A percentile compares a stretch with the other conserved stretches of the same genome.
Evolutionary conservation across 345 rosid genomes (phyloP).

Genomic region (Populus simonii): DNA sequence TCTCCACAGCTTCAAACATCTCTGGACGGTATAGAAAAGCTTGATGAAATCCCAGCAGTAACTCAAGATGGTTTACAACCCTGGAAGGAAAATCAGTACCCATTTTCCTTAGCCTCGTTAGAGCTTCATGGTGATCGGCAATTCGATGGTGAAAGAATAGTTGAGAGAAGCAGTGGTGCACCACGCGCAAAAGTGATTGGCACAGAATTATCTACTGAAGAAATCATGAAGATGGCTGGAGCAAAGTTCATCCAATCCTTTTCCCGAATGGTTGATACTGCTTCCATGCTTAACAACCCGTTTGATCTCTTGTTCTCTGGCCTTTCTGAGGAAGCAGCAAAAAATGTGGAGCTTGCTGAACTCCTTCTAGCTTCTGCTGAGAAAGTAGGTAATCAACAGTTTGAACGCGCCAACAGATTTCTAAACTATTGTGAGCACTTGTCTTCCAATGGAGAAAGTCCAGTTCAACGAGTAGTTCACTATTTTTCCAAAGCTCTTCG

Average conservation of each 20-base stretch:
- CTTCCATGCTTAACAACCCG: conserved; percentile 10
- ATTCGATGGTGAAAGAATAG: conserved; percentile 17
- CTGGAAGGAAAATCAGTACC: conserved; percentile 16
- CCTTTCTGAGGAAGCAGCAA: conserved; percentile 22
- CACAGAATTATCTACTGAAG: conserved; percentile 15
- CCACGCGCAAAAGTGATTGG: not conserved
- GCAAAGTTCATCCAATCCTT: conserved; percentile 25
- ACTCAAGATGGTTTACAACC: conserved; percentile 6
- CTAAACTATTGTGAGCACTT: conserved; percentile 20
- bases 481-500: conserved; percentile 18
- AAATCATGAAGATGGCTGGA: conserved; percentile 31
- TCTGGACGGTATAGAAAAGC: conserved; percentile 23
- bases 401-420: conserved; percentile 17
- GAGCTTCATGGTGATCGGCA: conserved; percentile 36
- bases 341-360: conserved; percentile 29
- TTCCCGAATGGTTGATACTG: not conserved
- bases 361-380: conserved; percentile 33
- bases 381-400: conserved; percentile 25
- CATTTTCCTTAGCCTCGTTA: conserved; percentile 34
- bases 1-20: conserved; percentile 32
- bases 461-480: conserved; percentile 29
- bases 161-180: conserved; percentile 18
- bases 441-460: conserved; percentile 19
- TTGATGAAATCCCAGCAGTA: conserved; percentile 8
- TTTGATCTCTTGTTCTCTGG: not conserved